Evolutionary conservation across 2,329 filamentous ascomycete genomes (phyloP).

Genomic region (Cladophialophora immunda): DNA sequence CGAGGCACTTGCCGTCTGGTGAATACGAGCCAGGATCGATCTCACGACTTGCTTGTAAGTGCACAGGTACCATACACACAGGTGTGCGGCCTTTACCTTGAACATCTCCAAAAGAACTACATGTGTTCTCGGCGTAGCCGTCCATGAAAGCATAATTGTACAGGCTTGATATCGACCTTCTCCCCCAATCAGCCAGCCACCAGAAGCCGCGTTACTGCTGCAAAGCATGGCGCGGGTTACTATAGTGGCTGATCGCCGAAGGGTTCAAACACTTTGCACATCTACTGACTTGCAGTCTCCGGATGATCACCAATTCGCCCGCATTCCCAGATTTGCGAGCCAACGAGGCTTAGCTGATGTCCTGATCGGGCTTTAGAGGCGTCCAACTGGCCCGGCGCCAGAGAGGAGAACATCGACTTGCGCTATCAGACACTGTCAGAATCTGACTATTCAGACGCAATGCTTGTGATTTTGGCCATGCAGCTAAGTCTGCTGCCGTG

Average conservation of each 20-base stretch:
- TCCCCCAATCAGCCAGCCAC: not conserved
- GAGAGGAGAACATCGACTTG: not conserved
- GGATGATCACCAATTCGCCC: not conserved
- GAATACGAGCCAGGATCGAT: not conserved
- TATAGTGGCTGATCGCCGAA: not conserved
- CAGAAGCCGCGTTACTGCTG: not conserved
- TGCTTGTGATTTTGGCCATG: not conserved
- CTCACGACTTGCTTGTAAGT: too few species aligned
- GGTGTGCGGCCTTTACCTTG: not conserved
- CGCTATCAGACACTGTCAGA: not conserved
- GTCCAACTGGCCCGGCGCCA: not conserved
- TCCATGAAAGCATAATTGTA: not conserved
- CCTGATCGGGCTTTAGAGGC: not conserved
- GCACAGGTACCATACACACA: not conserved
- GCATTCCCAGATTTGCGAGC: not conserved
- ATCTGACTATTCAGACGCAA: constrained; percentile 1
- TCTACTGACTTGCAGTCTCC: not conserved
- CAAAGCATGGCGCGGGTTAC: not conserved
- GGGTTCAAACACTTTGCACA: not conserved
- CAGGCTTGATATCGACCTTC: not conserved
- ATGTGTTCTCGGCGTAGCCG: not conserved
- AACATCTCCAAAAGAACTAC: not conserved
- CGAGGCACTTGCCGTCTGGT: not conserved
- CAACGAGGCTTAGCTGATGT: not conserved
- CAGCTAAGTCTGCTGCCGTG: not conserved